These are phyloP conservation scores for Phaeomoniella chlamydospora DNA, from an alignment of 2,329 filamentous ascomycete species.

Conservation along the genomic window DNA sequence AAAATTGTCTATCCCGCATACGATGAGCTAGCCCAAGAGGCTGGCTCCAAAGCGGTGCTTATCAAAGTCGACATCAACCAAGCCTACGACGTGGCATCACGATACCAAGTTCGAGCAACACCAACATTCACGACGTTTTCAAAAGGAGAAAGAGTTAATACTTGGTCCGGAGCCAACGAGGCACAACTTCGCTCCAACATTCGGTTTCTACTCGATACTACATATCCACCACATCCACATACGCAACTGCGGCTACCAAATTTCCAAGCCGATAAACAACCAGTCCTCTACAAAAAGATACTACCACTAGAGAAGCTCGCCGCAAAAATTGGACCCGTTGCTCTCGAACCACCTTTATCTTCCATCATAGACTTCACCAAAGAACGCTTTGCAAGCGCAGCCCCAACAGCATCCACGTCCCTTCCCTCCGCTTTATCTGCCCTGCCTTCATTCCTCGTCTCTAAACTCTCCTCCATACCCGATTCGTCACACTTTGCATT, in stretches of 20 bases:
- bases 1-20: constrained; percentile 70
- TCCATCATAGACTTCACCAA: constrained; percentile 60
- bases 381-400: constrained; percentile 24
- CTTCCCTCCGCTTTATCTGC: constrained; percentile 55
- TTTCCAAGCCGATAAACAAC: constrained; percentile 48
- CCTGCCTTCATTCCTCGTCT: constrained; percentile 48
- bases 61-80: constrained; percentile 68
- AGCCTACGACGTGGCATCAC: constrained; percentile 47
- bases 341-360: constrained; percentile 43
- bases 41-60: constrained; percentile 51
- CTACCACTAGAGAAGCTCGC: constrained; percentile 73
- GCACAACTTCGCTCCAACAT: constrained; percentile 56
- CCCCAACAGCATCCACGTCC: constrained; percentile 45
- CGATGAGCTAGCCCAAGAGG: constrained; percentile 62
- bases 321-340: constrained; percentile 54
- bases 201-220: constrained; percentile 59
- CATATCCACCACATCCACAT: constrained; percentile 64
- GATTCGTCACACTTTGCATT: constrained; percentile 59
- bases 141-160: constrained; percentile 57
- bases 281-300: constrained; percentile 62
- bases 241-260: constrained; percentile 54
- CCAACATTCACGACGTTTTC: constrained; percentile 83
- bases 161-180: constrained; percentile 68
- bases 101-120: constrained; percentile 59
- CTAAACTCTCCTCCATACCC: constrained; percentile 41